phyloP scores from a whole-genome alignment of 495 filamentous ascomycete species.

The Aspergillus coremiiformis region DNA sequence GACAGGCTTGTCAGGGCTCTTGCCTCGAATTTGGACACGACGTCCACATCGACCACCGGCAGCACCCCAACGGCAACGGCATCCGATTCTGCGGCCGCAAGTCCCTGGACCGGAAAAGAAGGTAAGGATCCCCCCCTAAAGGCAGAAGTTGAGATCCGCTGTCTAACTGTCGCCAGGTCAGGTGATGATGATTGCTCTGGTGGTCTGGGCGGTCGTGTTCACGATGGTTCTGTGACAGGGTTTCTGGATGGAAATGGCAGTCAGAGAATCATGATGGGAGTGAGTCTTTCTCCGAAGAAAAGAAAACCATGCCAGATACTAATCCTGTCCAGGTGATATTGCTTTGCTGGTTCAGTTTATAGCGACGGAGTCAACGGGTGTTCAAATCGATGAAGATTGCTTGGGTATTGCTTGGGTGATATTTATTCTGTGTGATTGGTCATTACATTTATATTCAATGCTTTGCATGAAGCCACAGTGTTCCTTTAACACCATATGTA shows the following conservation, averaged over 20 bases:
- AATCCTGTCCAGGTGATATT: not conserved
- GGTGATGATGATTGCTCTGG: not conserved
- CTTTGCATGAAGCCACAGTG: too few relatives aligned
- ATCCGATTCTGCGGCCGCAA: not conserved
- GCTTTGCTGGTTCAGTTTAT: too few relatives aligned
- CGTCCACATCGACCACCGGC: too few relatives aligned
- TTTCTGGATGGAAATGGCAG: not conserved
- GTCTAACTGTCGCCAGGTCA: not conserved
- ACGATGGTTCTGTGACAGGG: not conserved
- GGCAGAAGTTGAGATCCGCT: not conserved
- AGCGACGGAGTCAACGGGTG: too few relatives aligned
- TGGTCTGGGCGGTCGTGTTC: not conserved
- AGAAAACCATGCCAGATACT: not conserved
- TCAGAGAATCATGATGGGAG: not conserved
- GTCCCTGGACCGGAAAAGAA: not conserved
- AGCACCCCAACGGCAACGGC: conserved; percentile 3
- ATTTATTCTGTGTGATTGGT: too few relatives aligned
- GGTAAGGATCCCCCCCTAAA: not conserved
- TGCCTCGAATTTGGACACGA: conserved; percentile 29
- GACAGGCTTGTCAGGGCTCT: conserved; percentile 18
- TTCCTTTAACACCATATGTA: too few relatives aligned
- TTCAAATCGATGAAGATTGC: too few relatives aligned
- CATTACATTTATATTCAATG: too few relatives aligned
- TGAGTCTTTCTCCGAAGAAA: not conserved
- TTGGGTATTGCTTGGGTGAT: too few relatives aligned